Evolutionary conservation across 179 eudicot species (phyloP).

Genomic region (Sideroxylon spinosum): DNA sequence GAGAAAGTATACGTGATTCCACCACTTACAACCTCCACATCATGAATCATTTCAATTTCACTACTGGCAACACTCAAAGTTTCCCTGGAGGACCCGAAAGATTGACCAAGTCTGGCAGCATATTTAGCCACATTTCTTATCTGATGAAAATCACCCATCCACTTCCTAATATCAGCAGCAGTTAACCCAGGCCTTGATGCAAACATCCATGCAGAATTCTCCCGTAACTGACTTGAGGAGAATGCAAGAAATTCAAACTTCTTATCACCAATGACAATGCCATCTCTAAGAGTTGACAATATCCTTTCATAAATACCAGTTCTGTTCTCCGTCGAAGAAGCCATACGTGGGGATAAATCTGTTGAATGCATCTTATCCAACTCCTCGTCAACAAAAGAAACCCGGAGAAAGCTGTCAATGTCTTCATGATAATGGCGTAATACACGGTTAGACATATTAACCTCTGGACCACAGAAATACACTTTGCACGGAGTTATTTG

Average conservation of each 20-base stretch:
- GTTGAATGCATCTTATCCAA: conserved; percentile 60
- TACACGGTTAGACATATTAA: conserved; percentile 74
- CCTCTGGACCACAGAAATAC: conserved; percentile 80
- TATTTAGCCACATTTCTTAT: conserved; percentile 62
- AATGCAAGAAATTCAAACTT: conserved; percentile 85
- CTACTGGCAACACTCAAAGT: conserved; percentile 45
- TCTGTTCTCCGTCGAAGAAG: conserved; percentile 26
- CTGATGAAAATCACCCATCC: conserved; percentile 75
- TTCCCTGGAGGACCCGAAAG: conserved; percentile 82
- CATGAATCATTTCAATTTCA: conserved; percentile 48
- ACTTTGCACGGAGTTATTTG: conserved; percentile 74
- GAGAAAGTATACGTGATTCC: conserved; percentile 62
- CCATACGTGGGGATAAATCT: conserved; percentile 51
- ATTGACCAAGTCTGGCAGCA: conserved; percentile 67
- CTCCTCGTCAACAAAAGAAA: conserved; percentile 85
- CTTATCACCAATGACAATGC: conserved; percentile 56
- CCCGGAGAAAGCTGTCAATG: conserved; percentile 70
- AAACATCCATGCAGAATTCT: conserved; percentile 91
- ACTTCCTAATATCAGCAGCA: conserved; percentile 56
- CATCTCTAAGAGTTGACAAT: conserved; percentile 47
- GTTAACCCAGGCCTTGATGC: conserved; percentile 54
- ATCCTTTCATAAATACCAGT: conserved; percentile 60
- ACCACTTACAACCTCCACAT: conserved; percentile 31
- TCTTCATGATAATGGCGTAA: conserved; percentile 43
- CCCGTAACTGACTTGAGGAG: conserved; percentile 83